Evolutionary conservation across 1,284 basidiomycete species (phyloP), one percentile per base, ranked within the genome.

Genomic region (Cutaneotrichosporon dermatis): DNA sequence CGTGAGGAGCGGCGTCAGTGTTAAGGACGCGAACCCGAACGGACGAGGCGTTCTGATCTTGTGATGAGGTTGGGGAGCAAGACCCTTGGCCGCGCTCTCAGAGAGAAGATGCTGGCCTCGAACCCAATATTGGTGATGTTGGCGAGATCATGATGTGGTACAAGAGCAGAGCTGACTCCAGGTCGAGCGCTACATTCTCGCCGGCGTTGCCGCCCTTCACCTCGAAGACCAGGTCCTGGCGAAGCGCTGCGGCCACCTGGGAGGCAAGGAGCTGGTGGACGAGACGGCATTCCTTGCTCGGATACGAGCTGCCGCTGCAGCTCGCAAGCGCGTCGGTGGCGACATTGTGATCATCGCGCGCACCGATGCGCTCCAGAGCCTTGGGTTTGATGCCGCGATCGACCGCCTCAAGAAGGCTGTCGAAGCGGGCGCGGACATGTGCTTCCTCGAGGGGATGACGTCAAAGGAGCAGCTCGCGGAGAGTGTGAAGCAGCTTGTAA

Each of bases 221-320:
- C 89, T 90, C 50, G 89, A 90, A 73, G 89, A 90, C 71, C 89
- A 90, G 76, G 87, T 89, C 3, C 85, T 89, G 71, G 88, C 87
- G 5, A 90, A 90, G 75, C 85, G 88, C 57, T 90, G 89, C 67
- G 89, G 88, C 1, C 88, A 90, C 72, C 78, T 90, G 42, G 82
- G 88, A 71, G 88, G 89, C 54, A 90, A 90, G 74, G 88, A 88
- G 68, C 90, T 89, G 65, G 57, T 89, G 40, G 59, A 60, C 51
- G 54, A 56, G 41, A 45, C 40, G 25, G 45, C 46, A 6, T 57
- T 54, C 41, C 51, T 60, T 2, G 84, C 84, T 7, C 84, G 89
- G 41, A 88, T 90, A 68, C 84, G 87, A 39, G 88, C 89, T 4
- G 89, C 89, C 1, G 87, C 86, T 49, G 82, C 85, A 55, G 88